phyloP scores from a whole-genome alignment of 495 filamentous ascomycete species.

The Penicillium malachiteum region DNA sequence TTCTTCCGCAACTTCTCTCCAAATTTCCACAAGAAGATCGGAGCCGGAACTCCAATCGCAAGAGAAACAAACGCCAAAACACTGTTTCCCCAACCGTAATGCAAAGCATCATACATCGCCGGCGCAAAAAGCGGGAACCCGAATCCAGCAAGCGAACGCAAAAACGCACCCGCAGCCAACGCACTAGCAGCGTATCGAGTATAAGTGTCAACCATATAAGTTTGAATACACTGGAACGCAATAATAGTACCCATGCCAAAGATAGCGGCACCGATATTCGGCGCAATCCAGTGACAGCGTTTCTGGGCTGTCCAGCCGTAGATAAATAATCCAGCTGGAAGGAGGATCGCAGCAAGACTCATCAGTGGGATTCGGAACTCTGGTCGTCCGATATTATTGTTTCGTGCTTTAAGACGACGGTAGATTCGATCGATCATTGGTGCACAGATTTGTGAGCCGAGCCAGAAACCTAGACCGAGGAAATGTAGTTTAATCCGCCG shows the following conservation, averaged over 20 bases:
- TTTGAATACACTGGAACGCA: constrained; percentile 68
- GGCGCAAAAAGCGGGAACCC: constrained; percentile 77
- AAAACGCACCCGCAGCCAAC: constrained; percentile 62
- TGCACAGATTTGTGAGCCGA: constrained; percentile 61
- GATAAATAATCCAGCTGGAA: constrained; percentile 64
- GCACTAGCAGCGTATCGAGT: constrained; percentile 72
- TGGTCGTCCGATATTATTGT: constrained; percentile 57
- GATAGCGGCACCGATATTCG: constrained; percentile 65
- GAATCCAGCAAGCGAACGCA: constrained; percentile 70
- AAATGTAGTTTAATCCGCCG: constrained; percentile 68
- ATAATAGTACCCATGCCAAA: constrained; percentile 62
- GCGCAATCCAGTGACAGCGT: constrained; percentile 66
- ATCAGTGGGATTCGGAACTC: constrained; percentile 73
- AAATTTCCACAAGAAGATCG: constrained; percentile 61
- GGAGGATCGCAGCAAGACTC: constrained; percentile 53
- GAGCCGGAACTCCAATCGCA: constrained; percentile 57
- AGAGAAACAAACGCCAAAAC: constrained; percentile 55
- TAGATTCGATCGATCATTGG: constrained; percentile 67
- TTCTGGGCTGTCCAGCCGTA: constrained; percentile 71
- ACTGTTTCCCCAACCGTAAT: constrained; percentile 67
- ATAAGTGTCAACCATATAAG: constrained; percentile 78
- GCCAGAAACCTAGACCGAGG: constrained; percentile 65
- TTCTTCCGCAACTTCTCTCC: constrained; percentile 56
- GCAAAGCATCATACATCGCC: constrained; percentile 55
- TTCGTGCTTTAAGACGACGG: constrained; percentile 54